phyloP scores from a whole-genome alignment of 192 early-diverging fungal species.

The Backusella sp. region DNA sequence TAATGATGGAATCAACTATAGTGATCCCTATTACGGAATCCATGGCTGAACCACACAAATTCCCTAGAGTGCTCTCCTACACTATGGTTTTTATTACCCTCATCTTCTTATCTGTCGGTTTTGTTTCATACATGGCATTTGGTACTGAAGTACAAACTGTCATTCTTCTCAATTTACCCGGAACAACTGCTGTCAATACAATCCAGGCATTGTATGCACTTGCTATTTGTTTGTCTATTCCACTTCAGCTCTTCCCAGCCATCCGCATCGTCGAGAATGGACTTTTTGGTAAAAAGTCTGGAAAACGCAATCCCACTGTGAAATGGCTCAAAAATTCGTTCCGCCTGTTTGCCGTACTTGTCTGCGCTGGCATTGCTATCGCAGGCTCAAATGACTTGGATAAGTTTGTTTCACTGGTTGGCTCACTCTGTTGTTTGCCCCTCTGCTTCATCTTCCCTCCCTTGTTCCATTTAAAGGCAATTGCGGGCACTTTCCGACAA shows the following conservation, averaged over 20 bases:
- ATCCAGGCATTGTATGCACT: slow-evolving; percentile 82
- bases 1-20: not conserved
- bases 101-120: slow-evolving; percentile 75
- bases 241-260: slow-evolving; percentile 82
- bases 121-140: slow-evolving; percentile 75
- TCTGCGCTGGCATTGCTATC: slow-evolving; percentile 67
- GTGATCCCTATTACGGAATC: slow-evolving; percentile 68
- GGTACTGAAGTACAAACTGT: slow-evolving; percentile 82
- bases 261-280: slow-evolving; percentile 81
- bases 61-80: slow-evolving; percentile 67
- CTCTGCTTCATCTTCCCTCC: slow-evolving; percentile 84
- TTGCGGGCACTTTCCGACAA: slow-evolving; percentile 48
- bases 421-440: slow-evolving; percentile 71
- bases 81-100: slow-evolving; percentile 67
- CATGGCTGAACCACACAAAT: slow-evolving; percentile 83
- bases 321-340: slow-evolving; percentile 78
- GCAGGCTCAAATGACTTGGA: slow-evolving; percentile 77
- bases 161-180: slow-evolving; percentile 80
- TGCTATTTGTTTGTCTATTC: slow-evolving; percentile 87
- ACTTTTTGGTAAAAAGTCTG: slow-evolving; percentile 61
- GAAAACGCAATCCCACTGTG: slow-evolving; percentile 65
- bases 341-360: slow-evolving; percentile 56
- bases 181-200: slow-evolving; percentile 50
- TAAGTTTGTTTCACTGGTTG: slow-evolving; percentile 85
- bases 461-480: slow-evolving; percentile 73